These are phyloP conservation scores for Magnaporthiopsis rhizophila DNA, from an alignment of 2,329 filamentous ascomycete species.

Conservation along the genomic window DNA sequence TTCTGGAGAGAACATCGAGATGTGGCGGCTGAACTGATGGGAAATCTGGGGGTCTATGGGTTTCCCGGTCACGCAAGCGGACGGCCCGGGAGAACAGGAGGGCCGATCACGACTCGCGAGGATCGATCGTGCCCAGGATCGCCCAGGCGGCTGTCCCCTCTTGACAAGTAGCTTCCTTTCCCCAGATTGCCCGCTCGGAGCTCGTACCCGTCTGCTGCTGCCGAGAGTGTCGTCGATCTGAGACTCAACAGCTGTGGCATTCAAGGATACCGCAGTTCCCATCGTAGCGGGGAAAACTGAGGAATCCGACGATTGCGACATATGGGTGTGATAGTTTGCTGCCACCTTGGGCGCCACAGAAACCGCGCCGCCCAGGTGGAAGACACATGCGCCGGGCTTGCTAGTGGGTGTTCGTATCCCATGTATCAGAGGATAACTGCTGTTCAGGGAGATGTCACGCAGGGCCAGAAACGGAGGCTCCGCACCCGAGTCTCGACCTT, in stretches of 20 bases:
- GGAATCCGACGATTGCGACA: neutral
- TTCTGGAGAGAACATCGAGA: neutral
- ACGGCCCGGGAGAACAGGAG: neutral
- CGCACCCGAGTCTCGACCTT: no score
- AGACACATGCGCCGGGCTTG: no score
- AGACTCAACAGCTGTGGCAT: neutral
- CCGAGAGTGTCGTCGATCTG: neutral
- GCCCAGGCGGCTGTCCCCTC: neutral
- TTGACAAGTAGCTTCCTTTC: neutral
- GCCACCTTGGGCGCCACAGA: no score
- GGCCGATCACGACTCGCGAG: neutral
- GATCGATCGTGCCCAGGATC: neutral
- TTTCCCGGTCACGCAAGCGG: neutral
- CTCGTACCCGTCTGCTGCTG: neutral
- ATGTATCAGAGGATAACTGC: no score
- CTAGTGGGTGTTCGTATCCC: no score
- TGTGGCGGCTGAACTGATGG: neutral
- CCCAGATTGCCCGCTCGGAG: neutral
- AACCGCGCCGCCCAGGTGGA: no score
- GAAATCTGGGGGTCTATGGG: neutral
- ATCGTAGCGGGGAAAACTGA: no score
- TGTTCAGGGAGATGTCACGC: no score
- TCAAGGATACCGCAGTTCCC: neutral
- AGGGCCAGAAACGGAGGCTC: no score
- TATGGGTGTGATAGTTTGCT: no score